Conservation (phyloP, 1,284 basidiomycete species). For the Malassezia japonica region DNA sequence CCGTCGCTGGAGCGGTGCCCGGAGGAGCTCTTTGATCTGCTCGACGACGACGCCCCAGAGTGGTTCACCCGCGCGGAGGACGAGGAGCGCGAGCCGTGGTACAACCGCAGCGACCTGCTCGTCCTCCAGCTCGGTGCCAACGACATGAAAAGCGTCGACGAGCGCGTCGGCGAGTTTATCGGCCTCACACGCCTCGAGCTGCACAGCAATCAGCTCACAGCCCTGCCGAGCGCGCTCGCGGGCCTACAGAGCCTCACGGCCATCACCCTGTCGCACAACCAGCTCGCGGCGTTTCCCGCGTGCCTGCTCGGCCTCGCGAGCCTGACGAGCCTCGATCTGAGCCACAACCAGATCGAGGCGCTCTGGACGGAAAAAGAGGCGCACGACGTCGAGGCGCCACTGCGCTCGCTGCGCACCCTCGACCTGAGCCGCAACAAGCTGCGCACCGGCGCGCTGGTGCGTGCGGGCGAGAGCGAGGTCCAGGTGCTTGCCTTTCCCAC, state of each 20-base stretch:
- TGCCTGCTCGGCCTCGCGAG: conserved; percentile 28
- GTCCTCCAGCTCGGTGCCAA: conserved; percentile 29
- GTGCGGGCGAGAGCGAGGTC: background rate
- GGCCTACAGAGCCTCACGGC: conserved; percentile 28
- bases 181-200: conserved; percentile 32
- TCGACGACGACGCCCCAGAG: background rate
- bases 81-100: conserved; percentile 20
- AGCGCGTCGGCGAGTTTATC: conserved; percentile 26
- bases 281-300: conserved; percentile 24
- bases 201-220: conserved; percentile 30
- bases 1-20: background rate
- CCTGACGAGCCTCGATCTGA: conserved; percentile 35
- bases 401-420: conserved; percentile 24
- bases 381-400: conserved; percentile 5
- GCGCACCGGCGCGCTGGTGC: conserved; percentile 23
- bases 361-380: conserved; percentile 29
- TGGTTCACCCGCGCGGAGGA: background rate
- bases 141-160: conserved; percentile 23
- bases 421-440: conserved; percentile 34
- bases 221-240: conserved; percentile 23
- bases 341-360: conserved; percentile 29
- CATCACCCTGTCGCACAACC: conserved; percentile 32
- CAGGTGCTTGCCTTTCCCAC: conserved; percentile 20
- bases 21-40: background rate
- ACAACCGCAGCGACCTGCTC: conserved; percentile 25